phyloP scores from a whole-genome alignment of 169 alveolate genomes.

The Plasmodium billcollinsi region DNA sequence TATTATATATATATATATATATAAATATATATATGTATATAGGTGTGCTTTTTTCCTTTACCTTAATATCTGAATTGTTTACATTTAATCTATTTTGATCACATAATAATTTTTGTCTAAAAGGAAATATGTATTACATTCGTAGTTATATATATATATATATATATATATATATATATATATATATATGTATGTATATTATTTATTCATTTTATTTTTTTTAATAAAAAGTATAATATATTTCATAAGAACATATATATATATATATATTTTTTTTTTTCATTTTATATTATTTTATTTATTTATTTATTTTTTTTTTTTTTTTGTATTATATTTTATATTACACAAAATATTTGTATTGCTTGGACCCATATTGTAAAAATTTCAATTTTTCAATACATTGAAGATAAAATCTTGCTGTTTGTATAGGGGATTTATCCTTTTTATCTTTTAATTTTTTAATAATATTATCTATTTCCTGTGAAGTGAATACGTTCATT shows the following conservation, averaged over 20 bases:
- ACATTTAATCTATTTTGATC: not conserved
- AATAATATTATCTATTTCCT: slow-evolving; percentile 29
- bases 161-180: not conserved
- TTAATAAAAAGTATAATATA: too few relatives aligned
- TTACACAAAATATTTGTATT: slow-evolving; percentile 46
- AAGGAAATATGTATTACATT: not conserved
- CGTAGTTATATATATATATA: not conserved
- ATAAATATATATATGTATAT: too few relatives aligned
- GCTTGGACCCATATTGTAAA: slow-evolving; percentile 46
- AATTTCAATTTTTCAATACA: slow-evolving; percentile 52
- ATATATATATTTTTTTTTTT: not conserved
- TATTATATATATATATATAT: too few relatives aligned
- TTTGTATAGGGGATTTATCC: not conserved
- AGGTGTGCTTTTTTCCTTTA: too few relatives aligned
- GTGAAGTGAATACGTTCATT: not conserved
- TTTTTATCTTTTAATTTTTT: slow-evolving; percentile 1
- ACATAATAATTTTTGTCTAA: slow-evolving; percentile 3
- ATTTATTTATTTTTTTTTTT: not conserved
- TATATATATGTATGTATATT: too few relatives aligned
- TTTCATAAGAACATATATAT: not conserved
- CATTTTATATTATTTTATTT: not conserved
- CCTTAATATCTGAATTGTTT: too few relatives aligned
- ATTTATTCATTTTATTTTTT: not conserved
- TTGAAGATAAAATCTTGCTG: not conserved
- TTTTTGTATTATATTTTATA: not conserved